phyloP scores from a whole-genome alignment of 2,329 filamentous ascomycete species.

The Fonsecaea erecta region DNA sequence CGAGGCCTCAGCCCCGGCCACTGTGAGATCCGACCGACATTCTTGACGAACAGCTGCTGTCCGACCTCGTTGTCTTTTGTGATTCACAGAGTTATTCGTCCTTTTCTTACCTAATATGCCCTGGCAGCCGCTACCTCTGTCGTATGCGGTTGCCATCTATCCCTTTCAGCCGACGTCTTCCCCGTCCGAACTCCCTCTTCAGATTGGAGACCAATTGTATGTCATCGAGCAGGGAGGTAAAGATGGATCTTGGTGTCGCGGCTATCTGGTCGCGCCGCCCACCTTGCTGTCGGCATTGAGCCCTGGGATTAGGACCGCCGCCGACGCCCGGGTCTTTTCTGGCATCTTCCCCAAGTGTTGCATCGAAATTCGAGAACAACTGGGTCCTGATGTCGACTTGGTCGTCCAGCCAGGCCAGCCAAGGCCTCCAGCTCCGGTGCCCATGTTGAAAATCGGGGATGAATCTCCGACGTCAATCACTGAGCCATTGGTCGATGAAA shows the following conservation, averaged over 20 bases:
- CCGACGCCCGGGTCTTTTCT: conserved; percentile 96
- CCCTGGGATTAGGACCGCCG: conserved; percentile 85
- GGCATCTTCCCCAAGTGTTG: conserved; percentile 95
- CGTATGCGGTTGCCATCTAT: conserved; percentile 94
- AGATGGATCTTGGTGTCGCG: conserved; percentile 89
- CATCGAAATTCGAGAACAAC: conserved; percentile 89
- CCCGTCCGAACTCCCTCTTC: conserved; percentile 89
- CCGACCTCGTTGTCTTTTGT: background rate
- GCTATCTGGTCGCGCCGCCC: conserved; percentile 92
- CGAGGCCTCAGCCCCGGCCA: conserved; percentile 22
- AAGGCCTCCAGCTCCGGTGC: conserved; percentile 88
- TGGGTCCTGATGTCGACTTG: conserved; percentile 56
- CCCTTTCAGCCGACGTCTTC: conserved; percentile 81
- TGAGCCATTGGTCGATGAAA: conserved; percentile 95
- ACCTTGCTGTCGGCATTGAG: conserved; percentile 90
- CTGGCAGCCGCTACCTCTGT: conserved; percentile 97
- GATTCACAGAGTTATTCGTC: conserved; percentile 5
- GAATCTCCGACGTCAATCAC: conserved; percentile 88
- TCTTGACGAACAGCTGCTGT: conserved; percentile 12
- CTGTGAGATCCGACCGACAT: conserved; percentile 19
- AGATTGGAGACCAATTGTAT: conserved; percentile 97
- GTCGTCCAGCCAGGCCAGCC: conserved; percentile 21
- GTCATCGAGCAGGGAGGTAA: conserved; percentile 92
- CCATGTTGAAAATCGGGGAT: conserved; percentile 96
- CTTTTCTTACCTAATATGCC: conserved; percentile 65